Conservation (phyloP, 345 rosid species). For the Microcos paniculata region DNA sequence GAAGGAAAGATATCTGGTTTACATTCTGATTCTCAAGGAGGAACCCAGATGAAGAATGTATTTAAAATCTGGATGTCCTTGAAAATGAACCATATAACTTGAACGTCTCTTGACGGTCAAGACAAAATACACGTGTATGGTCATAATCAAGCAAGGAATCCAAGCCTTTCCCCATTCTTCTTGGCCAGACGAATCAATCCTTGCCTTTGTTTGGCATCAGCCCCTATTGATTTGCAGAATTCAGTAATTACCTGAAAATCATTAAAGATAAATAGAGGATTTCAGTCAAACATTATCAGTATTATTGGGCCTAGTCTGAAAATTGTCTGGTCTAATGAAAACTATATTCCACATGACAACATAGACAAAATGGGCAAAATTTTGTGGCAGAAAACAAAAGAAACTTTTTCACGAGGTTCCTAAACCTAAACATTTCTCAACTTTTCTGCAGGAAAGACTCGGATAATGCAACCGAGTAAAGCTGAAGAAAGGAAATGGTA, state of each 20-base stretch:
- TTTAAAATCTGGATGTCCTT: constrained; percentile 9
- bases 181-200: constrained; percentile 94
- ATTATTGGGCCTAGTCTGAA: not conserved
- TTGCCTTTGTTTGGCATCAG: constrained; percentile 95
- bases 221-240: constrained; percentile 96
- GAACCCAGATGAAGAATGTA: constrained; percentile 16
- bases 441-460: not conserved
- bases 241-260: constrained; percentile 82
- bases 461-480: not conserved
- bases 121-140: constrained; percentile 1
- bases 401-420: not conserved
- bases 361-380: not conserved
- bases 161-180: constrained; percentile 95
- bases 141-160: constrained; percentile 70
- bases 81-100: constrained; percentile 15
- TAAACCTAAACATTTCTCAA: not conserved
- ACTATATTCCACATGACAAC: not conserved
- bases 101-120: constrained; percentile 1
- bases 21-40: constrained; percentile 16
- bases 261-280: not conserved
- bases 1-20: not conserved
- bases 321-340: not conserved
- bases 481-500: constrained; percentile 1
- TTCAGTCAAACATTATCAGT: not conserved
- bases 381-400: not conserved